Base-by-base conservation (phyloP, 176 grass and related monocot species). In the Tillandsia fasciculata region DNA sequence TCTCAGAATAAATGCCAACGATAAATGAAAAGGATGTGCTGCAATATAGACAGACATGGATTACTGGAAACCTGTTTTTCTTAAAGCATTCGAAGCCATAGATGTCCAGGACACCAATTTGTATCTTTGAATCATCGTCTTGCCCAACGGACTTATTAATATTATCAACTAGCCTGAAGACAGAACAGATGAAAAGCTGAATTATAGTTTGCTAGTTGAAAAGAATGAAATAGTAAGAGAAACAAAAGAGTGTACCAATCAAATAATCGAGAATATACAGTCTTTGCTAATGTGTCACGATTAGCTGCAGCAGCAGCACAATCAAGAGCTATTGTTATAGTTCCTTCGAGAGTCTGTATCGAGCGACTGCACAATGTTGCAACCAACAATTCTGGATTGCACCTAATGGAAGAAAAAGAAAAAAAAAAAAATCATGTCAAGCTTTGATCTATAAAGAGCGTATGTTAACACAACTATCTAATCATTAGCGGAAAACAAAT, bases 141-240 rank as follows among this genome's bases (percentile, higher is more conserved):
- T 97, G 94, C 65, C 94, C 94, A 72, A 97, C 88, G 51, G 94
- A 97, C 77, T 97, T 97, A 76, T 97, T 97, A 78, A 97, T 90
- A 78, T 90, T 97, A 69, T 92, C 89, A 17, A 97, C 94, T 69
- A 97, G 94, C 94, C 94, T 97, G 74, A 49, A 61, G 22, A n/a
- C 15, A 61, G 56, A 61, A 15, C 56, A 51, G 17, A 61, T 49
- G 26, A 42, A 68, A 11, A 12, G 22, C 18, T 42, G 26, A 14
- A 2, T 24, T n/a, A 48, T 26, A 77, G 49, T 48, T 50, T 22
- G 27, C 26, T 14, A 69, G 13, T 50, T 12, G 5, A 7, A 47
- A 23, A 69, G 0, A 72, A 71, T 65, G 50, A 48, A 75, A 12
- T 68, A 74, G 50, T 68, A 42, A 74, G 72, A 56, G 7, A 74